These are phyloP conservation scores for Rhodotorula sphaerocarpa DNA, from an alignment of 768 basidiomycete species.

Conservation along the genomic window DNA sequence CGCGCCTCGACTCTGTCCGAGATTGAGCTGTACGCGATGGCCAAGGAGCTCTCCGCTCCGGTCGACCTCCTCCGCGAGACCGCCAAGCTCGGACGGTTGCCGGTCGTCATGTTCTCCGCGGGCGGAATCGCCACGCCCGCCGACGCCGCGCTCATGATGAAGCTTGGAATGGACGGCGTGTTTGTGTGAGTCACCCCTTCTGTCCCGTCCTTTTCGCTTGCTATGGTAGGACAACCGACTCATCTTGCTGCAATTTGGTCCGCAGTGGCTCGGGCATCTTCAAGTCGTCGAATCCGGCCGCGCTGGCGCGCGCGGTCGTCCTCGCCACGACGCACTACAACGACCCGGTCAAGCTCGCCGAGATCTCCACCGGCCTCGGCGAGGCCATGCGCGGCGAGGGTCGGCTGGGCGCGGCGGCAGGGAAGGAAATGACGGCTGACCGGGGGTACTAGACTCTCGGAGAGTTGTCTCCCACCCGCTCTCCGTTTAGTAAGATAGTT, in stretches of 20 bases:
- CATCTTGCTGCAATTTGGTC: too few relatives aligned
- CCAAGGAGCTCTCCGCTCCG: slow-evolving; percentile 82
- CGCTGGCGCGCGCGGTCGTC: slow-evolving; percentile 88
- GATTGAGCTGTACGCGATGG: slow-evolving; percentile 86
- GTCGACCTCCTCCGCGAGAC: slow-evolving; percentile 94
- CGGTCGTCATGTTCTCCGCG: slow-evolving; percentile 90
- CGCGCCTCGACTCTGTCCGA: slow-evolving; percentile 80
- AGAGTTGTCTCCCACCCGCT: too few relatives aligned
- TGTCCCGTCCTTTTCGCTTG: background rate
- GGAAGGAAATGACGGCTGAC: slow-evolving; percentile 34
- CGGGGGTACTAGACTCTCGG: slow-evolving; percentile 20
- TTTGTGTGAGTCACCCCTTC: slow-evolving; percentile 65
- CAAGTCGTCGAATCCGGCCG: slow-evolving; percentile 88
- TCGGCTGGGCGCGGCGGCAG: slow-evolving; percentile 15
- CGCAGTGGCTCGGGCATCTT: slow-evolving; percentile 79
- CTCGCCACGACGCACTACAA: slow-evolving; percentile 97
- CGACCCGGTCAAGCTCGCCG: slow-evolving; percentile 82
- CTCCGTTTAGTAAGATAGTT: too few relatives aligned
- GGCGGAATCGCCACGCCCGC: slow-evolving; percentile 49
- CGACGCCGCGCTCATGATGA: slow-evolving; percentile 98
- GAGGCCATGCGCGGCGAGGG: slow-evolving; percentile 38
- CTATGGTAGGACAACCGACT: too few relatives aligned
- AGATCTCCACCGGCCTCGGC: slow-evolving; percentile 51
- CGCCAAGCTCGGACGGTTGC: slow-evolving; percentile 81
- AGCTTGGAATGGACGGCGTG: slow-evolving; percentile 80